These are phyloP conservation scores for Nitzschia palea DNA, from an alignment of 108 stramenopile species.

Conservation along the genomic window DNA sequence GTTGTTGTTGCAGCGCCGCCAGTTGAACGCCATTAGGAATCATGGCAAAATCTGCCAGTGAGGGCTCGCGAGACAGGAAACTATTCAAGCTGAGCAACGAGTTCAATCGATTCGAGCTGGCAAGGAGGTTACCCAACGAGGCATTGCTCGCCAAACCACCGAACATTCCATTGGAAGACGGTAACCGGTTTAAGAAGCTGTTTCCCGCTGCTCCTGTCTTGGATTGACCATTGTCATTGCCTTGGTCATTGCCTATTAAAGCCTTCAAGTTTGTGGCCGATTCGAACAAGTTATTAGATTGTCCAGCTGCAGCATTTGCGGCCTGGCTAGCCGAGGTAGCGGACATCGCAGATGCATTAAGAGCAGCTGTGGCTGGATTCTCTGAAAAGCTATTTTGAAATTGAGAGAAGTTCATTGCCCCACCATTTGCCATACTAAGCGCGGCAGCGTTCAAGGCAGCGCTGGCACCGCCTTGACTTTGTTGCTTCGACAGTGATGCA, in stretches of 20 bases:
- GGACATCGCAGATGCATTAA: slow-evolving; percentile 46
- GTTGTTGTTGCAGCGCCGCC: slow-evolving; percentile 39
- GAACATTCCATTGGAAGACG: slow-evolving; percentile 41
- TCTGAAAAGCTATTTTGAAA: slow-evolving; percentile 12
- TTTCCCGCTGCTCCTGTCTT: slow-evolving; percentile 5
- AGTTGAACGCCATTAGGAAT: slow-evolving; percentile 36
- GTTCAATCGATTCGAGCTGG: slow-evolving; percentile 51
- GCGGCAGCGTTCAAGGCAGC: slow-evolving; percentile 32
- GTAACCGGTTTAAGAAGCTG: slow-evolving; percentile 36
- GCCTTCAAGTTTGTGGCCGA: slow-evolving; percentile 49
- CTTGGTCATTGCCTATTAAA: slow-evolving; percentile 39
- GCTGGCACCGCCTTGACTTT: slow-evolving; percentile 32
- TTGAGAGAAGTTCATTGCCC: slow-evolving; percentile 27
- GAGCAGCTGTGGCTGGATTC: slow-evolving; percentile 53
- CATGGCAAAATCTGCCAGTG: slow-evolving; percentile 53
- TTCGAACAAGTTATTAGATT: slow-evolving; percentile 50
- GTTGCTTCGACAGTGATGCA: slow-evolving; percentile 34
- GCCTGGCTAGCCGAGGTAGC: slow-evolving; percentile 30
- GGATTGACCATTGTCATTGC: background rate
- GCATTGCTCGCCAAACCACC: slow-evolving; percentile 41
- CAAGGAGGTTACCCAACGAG: slow-evolving; percentile 49
- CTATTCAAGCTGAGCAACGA: slow-evolving; percentile 59
- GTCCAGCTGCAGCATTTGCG: slow-evolving; percentile 24
- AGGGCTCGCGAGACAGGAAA: slow-evolving; percentile 48
- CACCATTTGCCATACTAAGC: slow-evolving; percentile 13